Conservation (phyloP, 2,329 filamentous ascomycete species). For the Bipolaris cookei region DNA sequence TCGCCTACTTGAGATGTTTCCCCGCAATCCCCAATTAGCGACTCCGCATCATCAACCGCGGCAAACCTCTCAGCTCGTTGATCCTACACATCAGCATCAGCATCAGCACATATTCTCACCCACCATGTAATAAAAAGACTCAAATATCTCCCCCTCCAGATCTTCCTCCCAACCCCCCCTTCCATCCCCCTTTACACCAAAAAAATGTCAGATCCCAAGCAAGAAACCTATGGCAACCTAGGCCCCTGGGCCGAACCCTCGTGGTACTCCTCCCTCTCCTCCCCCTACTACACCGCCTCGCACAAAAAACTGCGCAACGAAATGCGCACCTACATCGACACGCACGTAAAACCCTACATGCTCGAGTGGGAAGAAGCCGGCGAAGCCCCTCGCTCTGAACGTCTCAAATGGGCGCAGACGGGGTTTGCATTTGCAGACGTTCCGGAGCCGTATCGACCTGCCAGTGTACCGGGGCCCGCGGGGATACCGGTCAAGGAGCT, state of each 20-base stretch:
- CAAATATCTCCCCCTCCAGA: no score
- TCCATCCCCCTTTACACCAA: slow-evolving; percentile 7
- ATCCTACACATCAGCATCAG: neutral
- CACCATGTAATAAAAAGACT: slow-evolving; percentile 9
- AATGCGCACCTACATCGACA: slow-evolving; percentile 65
- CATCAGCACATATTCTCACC: neutral
- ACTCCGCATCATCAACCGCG: slow-evolving; percentile 18
- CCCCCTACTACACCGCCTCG: slow-evolving; percentile 68
- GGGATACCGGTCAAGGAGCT: slow-evolving; percentile 47
- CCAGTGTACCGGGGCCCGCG: slow-evolving; percentile 46
- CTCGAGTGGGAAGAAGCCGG: slow-evolving; percentile 67
- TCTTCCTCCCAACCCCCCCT: slow-evolving; percentile 8
- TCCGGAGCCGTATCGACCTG: slow-evolving; percentile 53
- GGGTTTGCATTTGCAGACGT: slow-evolving; percentile 55
- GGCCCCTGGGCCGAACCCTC: slow-evolving; percentile 56
- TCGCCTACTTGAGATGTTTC: slow-evolving; percentile 1
- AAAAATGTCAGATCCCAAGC: slow-evolving; percentile 29
- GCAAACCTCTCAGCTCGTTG: slow-evolving; percentile 13
- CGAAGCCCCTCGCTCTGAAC: slow-evolving; percentile 56
- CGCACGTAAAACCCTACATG: slow-evolving; percentile 63
- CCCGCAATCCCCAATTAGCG: slow-evolving; percentile 9
- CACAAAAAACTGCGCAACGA: slow-evolving; percentile 65
- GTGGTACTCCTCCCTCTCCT: slow-evolving; percentile 57
- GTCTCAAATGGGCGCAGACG: slow-evolving; percentile 48
- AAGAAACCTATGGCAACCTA: slow-evolving; percentile 45